A percentile compares a stretch with the other conserved stretches of the same genome.
phyloP scores from a whole-genome alignment of 495 filamentous ascomycete genomes.

The Penicillium mononematosum region DNA sequence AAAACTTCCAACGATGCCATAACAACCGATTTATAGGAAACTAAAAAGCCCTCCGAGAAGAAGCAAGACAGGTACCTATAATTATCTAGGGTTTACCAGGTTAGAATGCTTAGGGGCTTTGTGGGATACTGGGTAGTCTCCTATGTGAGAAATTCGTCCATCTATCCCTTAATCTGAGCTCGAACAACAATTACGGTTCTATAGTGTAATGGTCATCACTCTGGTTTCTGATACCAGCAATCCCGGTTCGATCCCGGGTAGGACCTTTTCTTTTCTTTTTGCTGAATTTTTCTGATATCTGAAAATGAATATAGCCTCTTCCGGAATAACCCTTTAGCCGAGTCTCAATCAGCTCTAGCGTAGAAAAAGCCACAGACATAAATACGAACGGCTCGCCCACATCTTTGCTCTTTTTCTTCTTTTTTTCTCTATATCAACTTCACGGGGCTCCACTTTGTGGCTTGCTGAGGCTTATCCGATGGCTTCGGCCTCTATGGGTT shows the following conservation, averaged over 20 bases:
- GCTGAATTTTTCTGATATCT: background rate
- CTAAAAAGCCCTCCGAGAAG: too few species aligned
- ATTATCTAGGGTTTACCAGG: too few species aligned
- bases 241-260: slow-evolving; percentile 45
- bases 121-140: too few species aligned
- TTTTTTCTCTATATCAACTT: slow-evolving; percentile 12
- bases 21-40: too few species aligned
- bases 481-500: slow-evolving; percentile 22
- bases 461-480: slow-evolving; percentile 24
- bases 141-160: too few species aligned
- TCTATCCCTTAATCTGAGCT: too few species aligned
- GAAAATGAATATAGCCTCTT: too few species aligned
- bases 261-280: slow-evolving; percentile 28
- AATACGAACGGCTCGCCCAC: slow-evolving; percentile 2
- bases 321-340: slow-evolving; percentile 1
- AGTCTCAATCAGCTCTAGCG: slow-evolving; percentile 15
- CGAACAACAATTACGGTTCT: slow-evolving; percentile 12
- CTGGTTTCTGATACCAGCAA: slow-evolving; percentile 40
- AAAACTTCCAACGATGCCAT: too few species aligned
- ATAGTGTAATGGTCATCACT: slow-evolving; percentile 36
- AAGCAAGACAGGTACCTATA: too few species aligned
- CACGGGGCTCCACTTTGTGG: slow-evolving; percentile 25
- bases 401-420: slow-evolving; percentile 9
- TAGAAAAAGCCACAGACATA: slow-evolving; percentile 10
- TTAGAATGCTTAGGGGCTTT: too few species aligned